These are phyloP conservation scores for Apiospora rasikravindrae DNA, from an alignment of 2,329 filamentous ascomycete species.

Conservation along the genomic window DNA sequence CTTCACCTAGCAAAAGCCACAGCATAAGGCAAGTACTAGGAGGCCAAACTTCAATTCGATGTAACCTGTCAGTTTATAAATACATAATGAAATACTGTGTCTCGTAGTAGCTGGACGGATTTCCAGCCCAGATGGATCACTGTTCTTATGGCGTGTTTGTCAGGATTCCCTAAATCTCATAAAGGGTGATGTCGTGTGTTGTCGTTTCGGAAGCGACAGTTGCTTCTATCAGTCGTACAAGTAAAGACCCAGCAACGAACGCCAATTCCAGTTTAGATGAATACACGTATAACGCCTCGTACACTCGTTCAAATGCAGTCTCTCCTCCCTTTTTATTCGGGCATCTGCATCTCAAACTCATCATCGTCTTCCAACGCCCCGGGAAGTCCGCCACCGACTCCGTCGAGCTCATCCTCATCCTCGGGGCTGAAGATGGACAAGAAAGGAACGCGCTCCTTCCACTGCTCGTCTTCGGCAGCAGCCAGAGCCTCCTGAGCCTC, in stretches of 20 bases:
- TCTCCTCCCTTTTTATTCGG: constrained; percentile 28
- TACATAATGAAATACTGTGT: constrained; percentile 2
- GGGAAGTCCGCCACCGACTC: constrained; percentile 36
- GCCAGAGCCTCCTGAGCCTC: constrained; percentile 34
- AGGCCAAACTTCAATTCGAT: background rate
- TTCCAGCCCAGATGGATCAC: background rate
- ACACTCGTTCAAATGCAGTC: constrained; percentile 20
- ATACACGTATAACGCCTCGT: background rate
- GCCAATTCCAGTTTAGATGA: background rate
- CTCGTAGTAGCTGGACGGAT: background rate
- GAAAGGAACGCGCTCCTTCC: constrained; percentile 55
- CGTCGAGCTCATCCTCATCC: constrained; percentile 43
- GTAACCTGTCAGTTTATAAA: background rate
- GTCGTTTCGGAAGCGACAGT: background rate
- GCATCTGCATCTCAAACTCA: constrained; percentile 58
- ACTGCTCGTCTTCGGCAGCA: constrained; percentile 40
- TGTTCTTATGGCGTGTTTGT: background rate
- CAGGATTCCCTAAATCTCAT: background rate
- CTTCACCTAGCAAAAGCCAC: constrained; percentile 2
- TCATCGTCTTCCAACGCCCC: constrained; percentile 53
- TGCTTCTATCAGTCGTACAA: background rate
- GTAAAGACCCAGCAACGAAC: constrained; percentile 3
- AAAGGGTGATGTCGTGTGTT: background rate
- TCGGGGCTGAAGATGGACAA: constrained; percentile 62
- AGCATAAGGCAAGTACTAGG: background rate